Evolutionary conservation across 345 rosid species (phyloP), one percentile per base, ranked within the genome.

Genomic region (Gossypioides kirkii): DNA sequence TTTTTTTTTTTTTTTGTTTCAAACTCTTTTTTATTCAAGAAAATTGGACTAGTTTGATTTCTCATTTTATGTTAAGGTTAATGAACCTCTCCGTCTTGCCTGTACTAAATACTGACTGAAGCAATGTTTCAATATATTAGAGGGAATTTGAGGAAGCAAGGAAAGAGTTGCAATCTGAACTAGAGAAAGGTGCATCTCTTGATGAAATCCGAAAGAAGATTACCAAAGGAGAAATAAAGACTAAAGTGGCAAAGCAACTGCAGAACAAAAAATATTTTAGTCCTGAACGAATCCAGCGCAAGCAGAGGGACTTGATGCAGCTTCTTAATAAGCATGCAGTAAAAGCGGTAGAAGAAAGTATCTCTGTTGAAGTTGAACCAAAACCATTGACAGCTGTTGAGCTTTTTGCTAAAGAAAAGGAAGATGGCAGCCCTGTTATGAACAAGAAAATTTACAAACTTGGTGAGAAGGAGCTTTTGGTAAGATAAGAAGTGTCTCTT

Each of bases 91-190:
- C 11, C 5, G 17, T 59, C 18, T 58, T 63, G 22, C 73, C 23
- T 69, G 56, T 65, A 23, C n/a, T 67, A 55, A 49, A 54, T 47
- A 32, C 52, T 73, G 47, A 63, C 70, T 55, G 61, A 8, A 49
- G 47, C 72, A 47, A 66, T 77, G 16, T 78, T 73, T 23, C 43
- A 49, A 2, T 70, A 20, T 32, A 70, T 45, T 70, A 90, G 96
- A 80, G 72, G 74, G 96, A 90, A 78, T 90, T 87, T 53, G 90
- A 85, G 77, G 89, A 84, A 80, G 96, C 96, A 49, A 88, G 88
- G 79, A 71, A 77, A 77, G 96, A 88, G 42, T 71, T 90, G 80
- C 87, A 80, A 77, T 74, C 85, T 69, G 91, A 90, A 79, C 77
- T 88, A 56, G 81, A 80, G 59, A 86, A 81, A 76, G 96, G 92